phyloP scores from a whole-genome alignment of 129 eudicot species.

The Chrysanthemum seticuspe region DNA sequence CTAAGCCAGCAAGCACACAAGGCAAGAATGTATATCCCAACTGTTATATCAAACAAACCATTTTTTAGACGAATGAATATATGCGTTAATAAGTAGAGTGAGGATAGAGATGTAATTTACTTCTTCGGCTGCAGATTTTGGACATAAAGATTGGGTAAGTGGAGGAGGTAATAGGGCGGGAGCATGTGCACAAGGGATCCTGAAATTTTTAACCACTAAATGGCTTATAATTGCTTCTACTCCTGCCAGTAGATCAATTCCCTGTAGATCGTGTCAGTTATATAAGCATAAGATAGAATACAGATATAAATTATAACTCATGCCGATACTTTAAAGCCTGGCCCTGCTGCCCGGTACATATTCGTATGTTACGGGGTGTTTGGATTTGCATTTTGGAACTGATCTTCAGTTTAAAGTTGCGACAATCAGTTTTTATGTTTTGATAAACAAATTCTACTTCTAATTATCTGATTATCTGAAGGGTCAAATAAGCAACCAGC shows the following conservation, averaged over 20 bases:
- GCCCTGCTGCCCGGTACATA: too few relatives aligned
- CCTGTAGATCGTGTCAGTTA: conserved; percentile 42
- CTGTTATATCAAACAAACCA: conserved; percentile 31
- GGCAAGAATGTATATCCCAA: conserved; percentile 96
- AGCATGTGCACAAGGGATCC: conserved; percentile 96
- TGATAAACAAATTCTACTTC: not conserved
- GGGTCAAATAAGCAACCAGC: not conserved
- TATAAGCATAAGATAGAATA: not conserved
- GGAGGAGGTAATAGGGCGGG: conserved; percentile 80
- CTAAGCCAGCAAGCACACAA: conserved; percentile 94
- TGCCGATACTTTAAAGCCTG: not conserved
- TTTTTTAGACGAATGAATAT: not conserved
- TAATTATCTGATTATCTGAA: not conserved
- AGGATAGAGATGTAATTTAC: conserved; percentile 32
- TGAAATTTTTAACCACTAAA: conserved; percentile 73
- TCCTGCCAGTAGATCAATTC: conserved; percentile 92
- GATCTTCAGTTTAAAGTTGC: not conserved
- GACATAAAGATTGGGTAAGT: conserved; percentile 54
- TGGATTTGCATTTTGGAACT: not conserved
- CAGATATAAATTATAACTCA: not conserved
- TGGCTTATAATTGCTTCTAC: conserved; percentile 97
- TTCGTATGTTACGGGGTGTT: not conserved
- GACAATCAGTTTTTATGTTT: too few relatives aligned
- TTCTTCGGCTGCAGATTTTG: conserved; percentile 98
- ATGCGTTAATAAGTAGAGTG: not conserved